Conservation (phyloP, 495 filamentous ascomycete species). For the Lophiotrema nucula region DNA sequence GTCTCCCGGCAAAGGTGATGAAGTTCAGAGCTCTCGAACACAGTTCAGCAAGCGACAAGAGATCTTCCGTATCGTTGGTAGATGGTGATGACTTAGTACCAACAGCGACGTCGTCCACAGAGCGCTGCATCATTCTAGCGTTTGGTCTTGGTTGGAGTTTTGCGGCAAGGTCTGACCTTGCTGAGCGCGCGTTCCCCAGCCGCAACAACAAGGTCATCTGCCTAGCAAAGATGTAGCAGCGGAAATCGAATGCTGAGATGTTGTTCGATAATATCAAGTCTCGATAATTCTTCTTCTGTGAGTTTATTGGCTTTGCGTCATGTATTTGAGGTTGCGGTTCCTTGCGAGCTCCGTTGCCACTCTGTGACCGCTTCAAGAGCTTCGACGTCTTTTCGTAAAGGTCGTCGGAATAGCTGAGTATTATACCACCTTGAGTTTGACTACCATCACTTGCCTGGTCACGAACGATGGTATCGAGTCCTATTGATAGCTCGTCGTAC, state of each 20-base stretch:
- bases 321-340: constrained; percentile 62
- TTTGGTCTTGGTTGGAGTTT: constrained; percentile 26
- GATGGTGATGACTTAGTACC: constrained; percentile 17
- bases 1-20: constrained; percentile 70
- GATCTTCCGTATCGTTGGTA: constrained; percentile 64
- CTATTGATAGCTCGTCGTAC: constrained; percentile 88
- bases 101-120: constrained; percentile 24
- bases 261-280: constrained; percentile 93
- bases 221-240: constrained; percentile 87
- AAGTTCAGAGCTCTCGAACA: constrained; percentile 77
- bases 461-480: constrained; percentile 75
- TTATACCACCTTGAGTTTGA: constrained; percentile 62
- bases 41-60: constrained; percentile 74
- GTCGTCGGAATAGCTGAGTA: constrained; percentile 69
- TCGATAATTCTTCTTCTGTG: constrained; percentile 77
- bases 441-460: constrained; percentile 62
- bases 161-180: constrained; percentile 27
- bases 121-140: constrained; percentile 10
- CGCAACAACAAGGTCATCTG: constrained; percentile 82
- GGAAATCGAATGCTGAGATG: constrained; percentile 96
- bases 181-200: constrained; percentile 61
- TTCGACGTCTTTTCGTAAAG: constrained; percentile 55
- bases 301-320: constrained; percentile 68
- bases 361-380: constrained; percentile 26
- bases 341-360: constrained; percentile 42